Conservation (phyloP, 129 eudicot genomes). For the Flaveria trinervia region DNA sequence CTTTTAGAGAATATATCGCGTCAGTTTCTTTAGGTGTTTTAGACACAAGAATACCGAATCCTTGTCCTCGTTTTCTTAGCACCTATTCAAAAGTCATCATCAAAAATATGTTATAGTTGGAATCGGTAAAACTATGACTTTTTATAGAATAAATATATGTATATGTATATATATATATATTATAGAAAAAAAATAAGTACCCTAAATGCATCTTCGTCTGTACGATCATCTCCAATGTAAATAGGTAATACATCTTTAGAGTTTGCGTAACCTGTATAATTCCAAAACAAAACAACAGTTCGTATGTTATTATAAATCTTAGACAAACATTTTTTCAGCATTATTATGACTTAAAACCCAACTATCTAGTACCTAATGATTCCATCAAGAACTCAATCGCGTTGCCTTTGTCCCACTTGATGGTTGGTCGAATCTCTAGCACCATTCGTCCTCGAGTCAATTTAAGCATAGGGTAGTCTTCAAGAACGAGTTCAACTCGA, state of each 20-base stretch:
- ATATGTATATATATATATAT: no score
- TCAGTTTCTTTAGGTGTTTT: constrained; percentile 76
- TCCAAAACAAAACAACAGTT: background rate
- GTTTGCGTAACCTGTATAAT: constrained; percentile 49
- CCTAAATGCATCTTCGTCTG: constrained; percentile 93
- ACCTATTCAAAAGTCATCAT: constrained; percentile 42
- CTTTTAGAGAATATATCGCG: constrained; percentile 79
- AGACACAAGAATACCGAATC: constrained; percentile 83
- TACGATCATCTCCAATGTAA: constrained; percentile 87
- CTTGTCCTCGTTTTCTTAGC: constrained; percentile 62
- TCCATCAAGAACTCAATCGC: constrained; percentile 88
- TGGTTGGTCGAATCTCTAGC: constrained; percentile 88
- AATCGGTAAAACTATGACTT: constrained; percentile 14
- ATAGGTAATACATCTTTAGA: constrained; percentile 69
- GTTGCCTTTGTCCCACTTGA: constrained; percentile 97
- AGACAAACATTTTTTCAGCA: background rate
- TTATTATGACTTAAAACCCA: background rate
- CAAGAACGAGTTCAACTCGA: constrained; percentile 63
- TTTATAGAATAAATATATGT: background rate
- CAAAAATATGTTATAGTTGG: background rate
- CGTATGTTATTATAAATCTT: background rate
- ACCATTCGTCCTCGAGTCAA: constrained; percentile 84
- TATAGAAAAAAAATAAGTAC: constrained; percentile 27
- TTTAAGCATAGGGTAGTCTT: constrained; percentile 70
- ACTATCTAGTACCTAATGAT: constrained; percentile 53